Evolutionary conservation across 805 yeast genomes (phyloP), one percentile per base, ranked within the genome.

Genomic region (Lipomyces spencermartinsiae): DNA sequence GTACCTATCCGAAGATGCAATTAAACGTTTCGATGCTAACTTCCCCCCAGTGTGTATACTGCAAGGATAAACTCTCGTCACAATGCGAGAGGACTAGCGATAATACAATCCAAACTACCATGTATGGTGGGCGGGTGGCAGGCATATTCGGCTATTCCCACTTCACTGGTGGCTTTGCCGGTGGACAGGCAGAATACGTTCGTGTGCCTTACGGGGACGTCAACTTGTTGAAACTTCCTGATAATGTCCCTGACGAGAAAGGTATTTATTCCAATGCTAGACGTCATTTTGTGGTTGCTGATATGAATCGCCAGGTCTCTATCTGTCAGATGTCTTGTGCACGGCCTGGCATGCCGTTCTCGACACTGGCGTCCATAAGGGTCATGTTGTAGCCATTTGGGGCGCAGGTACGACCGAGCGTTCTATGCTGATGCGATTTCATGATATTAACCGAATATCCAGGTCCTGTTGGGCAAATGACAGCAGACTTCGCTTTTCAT

Each of bases 111-210:
- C 49, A 39, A 49, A 53, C 59, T 6, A 51, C 16, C 8, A 31
- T 58, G 57, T 63, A 58, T 22, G 66, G 66, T 22, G 22, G 25
- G 16, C 62, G 54, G 19, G 34, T 46, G n/a, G 51, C 65, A n/a
- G 66, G 58, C 39, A 35, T 63, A n/a, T 63, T 59, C 46, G 66
- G 66, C 14, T 63, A 63, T 46, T 39, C 58, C 22, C 56, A 63
- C 35, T 25, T 59, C 33, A 31, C 64, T 16, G 66, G 66, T 49
- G 87, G 86, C 0, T 76, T 86, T 25, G 83, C 85, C 67, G 89
- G 89, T 1, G 88, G 86, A 0, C 89, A 86, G 71, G 89, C 89
- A 0, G 88, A 86, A 73, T 86, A 81, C 70, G 85, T 85, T 16
- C 74, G 86, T 33, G 82, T 86, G 22, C 89, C 89, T 8, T 81